Percentiles rank a stretch among this genome's conserved stretches.
phyloP scores from a whole-genome alignment of 2,329 filamentous ascomycete species.

The Hypoxylon sp. region DNA sequence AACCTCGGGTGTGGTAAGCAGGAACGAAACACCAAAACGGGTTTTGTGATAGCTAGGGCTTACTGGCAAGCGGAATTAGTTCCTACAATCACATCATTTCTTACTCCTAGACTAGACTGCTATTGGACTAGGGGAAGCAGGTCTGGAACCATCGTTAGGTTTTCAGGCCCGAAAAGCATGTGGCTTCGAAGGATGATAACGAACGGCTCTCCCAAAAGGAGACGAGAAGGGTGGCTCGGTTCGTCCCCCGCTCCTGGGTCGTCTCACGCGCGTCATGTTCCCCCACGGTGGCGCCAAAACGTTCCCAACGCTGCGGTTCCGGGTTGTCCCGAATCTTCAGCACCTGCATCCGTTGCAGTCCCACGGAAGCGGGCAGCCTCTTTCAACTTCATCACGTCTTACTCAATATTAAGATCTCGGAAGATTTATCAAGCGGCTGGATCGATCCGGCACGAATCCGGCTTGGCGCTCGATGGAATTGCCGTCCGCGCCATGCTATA shows the following conservation, averaged over 20 bases:
- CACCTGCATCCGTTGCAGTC: conserved; percentile 10
- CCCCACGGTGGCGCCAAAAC: conserved; percentile 4
- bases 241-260: conserved; percentile 4
- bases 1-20: conserved; percentile 16
- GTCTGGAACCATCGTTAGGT: neutral
- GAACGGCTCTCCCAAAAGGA: neutral
- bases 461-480: conserved; percentile 23
- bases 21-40: conserved; percentile 1
- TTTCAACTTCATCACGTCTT: conserved; percentile 4
- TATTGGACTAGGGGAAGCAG: neutral
- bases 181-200: neutral
- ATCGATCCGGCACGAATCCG: conserved; percentile 33
- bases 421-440: conserved; percentile 17
- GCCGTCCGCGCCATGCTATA: neutral
- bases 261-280: neutral
- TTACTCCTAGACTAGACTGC: neutral
- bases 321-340: conserved; percentile 7
- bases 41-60: neutral
- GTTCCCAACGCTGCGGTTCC: conserved; percentile 21
- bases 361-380: conserved; percentile 18
- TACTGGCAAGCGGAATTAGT: neutral
- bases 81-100: conserved; percentile 1
- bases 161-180: neutral
- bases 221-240: neutral
- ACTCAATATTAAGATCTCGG: conserved; percentile 25